Base-by-base conservation (phyloP, 2,329 filamentous ascomycete species). In the Mycogone perniciosa region DNA sequence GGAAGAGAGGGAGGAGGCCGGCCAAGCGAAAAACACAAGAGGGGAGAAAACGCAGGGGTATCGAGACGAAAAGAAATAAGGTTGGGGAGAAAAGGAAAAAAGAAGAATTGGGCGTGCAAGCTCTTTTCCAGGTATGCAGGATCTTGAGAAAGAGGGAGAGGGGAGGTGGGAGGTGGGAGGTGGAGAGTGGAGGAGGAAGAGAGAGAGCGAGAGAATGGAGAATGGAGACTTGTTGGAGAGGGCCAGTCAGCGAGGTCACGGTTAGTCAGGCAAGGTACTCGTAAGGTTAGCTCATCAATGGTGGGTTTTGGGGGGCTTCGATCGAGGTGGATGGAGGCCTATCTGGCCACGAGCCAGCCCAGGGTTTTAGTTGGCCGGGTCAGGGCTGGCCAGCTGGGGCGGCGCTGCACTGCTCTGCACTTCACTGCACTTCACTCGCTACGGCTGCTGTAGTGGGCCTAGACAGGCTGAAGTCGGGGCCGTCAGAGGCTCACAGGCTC, bases 1-100 rank as follows among this genome's bases (percentile, higher is more conserved):
- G 38, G 45, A 44, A 31, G 30, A n/a, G 48, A 53, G 54, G 53
- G 54, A 45, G 51, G 55, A 56, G 52, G 51, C 56, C 59, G 51
- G 55, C 62, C 59, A 55, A 57, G 57, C 58, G 55, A 59, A 57
- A 60, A 59, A 43, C n/a, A 11, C 30, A 31, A 49, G 55, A 50
- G 43, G 35, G 35, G 31, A 30, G 35, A 57, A 64, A 59, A 59
- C 54, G 53, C 56, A 53, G 56, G 60, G 55, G 57, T 57, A 61
- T 56, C 57, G 48, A 53, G 51, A 41, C 26, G 53, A 31, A 44
- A 35, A 29, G 44, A 54, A 56, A 58, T 53, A 59, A 59, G 53
- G 46, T 52, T 51, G 52, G 56, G 57, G 50, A 44, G 56, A 55
- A 57, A 57, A 52, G 57, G 54, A 55, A 49, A 34, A 55, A 51